These are phyloP conservation scores for Oidium heveae DNA, from an alignment of 2,329 filamentous ascomycete species.

Conservation along the genomic window DNA sequence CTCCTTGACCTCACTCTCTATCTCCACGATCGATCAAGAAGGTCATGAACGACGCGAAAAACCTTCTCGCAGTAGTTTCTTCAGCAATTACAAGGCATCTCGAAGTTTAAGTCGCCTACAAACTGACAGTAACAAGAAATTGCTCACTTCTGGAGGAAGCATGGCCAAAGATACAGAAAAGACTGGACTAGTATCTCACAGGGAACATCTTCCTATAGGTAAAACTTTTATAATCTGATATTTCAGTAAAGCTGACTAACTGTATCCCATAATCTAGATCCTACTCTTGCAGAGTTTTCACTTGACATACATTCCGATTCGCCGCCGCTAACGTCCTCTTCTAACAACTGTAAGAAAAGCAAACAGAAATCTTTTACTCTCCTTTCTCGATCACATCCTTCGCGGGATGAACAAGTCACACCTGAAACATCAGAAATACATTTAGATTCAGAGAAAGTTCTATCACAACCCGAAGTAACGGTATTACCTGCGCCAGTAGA, in stretches of 20 bases:
- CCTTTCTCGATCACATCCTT: constrained; percentile 18
- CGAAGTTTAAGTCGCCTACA: constrained; percentile 20
- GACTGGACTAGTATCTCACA: constrained; percentile 8
- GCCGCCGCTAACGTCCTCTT: constrained; percentile 6
- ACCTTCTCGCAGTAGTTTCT: constrained; percentile 16
- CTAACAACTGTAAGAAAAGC: constrained; percentile 8
- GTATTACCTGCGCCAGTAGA: constrained; percentile 31
- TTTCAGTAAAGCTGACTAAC: neutral
- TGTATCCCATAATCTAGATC: constrained; percentile 5
- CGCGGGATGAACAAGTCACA: constrained; percentile 17
- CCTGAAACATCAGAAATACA: constrained; percentile 6
- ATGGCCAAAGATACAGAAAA: constrained; percentile 14
- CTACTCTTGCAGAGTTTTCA: constrained; percentile 7
- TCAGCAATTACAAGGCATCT: constrained; percentile 21
- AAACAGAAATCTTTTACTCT: constrained; percentile 15
- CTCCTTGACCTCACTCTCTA: constrained; percentile 6
- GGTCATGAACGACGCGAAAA: constrained; percentile 7
- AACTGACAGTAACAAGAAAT: constrained; percentile 14
- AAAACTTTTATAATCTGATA: constrained; percentile 8
- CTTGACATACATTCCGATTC: constrained; percentile 10
- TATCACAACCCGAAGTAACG: constrained; percentile 14
- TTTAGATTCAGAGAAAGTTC: constrained; percentile 14
- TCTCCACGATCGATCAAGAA: constrained; percentile 3
- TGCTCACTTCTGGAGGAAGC: constrained; percentile 13
- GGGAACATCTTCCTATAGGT: constrained; percentile 12